Evolutionary conservation across 441 rosid species (phyloP), one percentile per base, ranked within the genome.

Genomic region (Dalechampia spathulata): DNA sequence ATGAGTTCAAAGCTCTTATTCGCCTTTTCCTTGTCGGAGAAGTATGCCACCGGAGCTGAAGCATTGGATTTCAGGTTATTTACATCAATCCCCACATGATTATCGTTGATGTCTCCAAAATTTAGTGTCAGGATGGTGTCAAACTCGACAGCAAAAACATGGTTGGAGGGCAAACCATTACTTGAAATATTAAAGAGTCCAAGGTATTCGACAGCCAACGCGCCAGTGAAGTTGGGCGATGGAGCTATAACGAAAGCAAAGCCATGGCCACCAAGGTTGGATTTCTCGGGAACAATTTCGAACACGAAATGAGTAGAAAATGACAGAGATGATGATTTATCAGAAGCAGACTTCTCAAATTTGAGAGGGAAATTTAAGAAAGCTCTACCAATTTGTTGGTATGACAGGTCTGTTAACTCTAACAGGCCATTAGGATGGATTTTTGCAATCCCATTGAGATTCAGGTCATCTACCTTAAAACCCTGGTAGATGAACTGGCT

Each of bases 61-160:
- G 14, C 53, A 1, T 28, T 36, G 0, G 93, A 87, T 6, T 15
- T 41, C 62, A 79, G 62, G 59, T 49, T 51, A 56, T 79, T 78
- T 25, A 81, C 65, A 57, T 87, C 83, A 2, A 85, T 66, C 15
- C 96, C 90, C 5, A 81, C 79, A 46, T 85, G 93, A 47, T 81
- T 82, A 13, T 60, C 28, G 39, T 77, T 28, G 16, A 61, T 73
- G 55, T 80, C 84, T 0, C 15, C 17, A 2, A 70, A 62, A 8
- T 68, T 80, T 6, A 20, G 1, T 40, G 58, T 79, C 9, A 0
- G 0, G 12, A 75, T 19, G 0, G 80, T 80, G 40, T 82, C 92
- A 0, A 87, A 67, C 69, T 87, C 89, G 6, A 87, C 61, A 10
- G 84, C 89, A 1, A 82, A 23, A 5, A 82, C 45, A 30, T 70